These are phyloP conservation scores for Pseudopyricularia cyperi DNA, from an alignment of 2,329 filamentous ascomycete genomes.

Conservation along the genomic window DNA sequence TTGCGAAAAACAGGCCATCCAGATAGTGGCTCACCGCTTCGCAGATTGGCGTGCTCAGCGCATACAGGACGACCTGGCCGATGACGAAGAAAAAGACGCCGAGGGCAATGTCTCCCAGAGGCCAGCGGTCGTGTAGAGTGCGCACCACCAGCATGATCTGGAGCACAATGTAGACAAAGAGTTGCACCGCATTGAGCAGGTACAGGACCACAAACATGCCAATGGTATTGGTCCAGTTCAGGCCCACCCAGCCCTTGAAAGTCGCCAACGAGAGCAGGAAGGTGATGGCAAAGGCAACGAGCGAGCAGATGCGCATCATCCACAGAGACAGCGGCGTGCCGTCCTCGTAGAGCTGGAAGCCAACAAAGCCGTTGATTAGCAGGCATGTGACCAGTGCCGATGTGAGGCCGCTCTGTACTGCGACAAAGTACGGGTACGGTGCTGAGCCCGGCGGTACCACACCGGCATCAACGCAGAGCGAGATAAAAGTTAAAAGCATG, in stretches of 20 bases:
- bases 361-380: conserved; percentile 94
- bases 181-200: conserved; percentile 74
- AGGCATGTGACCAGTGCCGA: conserved; percentile 82
- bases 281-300: conserved; percentile 72
- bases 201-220: conserved; percentile 89
- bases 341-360: conserved; percentile 96
- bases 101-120: conserved; percentile 80
- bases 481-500: conserved; percentile 77
- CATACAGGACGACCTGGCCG: conserved; percentile 87
- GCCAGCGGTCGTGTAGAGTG: conserved; percentile 92
- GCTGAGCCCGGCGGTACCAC: conserved; percentile 73
- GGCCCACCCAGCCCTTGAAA: conserved; percentile 81
- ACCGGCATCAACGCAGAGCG: conserved; percentile 82
- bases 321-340: conserved; percentile 88
- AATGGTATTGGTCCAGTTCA: conserved; percentile 73
- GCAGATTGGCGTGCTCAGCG: conserved; percentile 77
- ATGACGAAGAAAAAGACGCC: conserved; percentile 83
- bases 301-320: conserved; percentile 70
- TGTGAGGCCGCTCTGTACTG: conserved; percentile 70
- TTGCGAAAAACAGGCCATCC: conserved; percentile 88
- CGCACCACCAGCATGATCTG: conserved; percentile 80
- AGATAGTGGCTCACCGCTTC: conserved; percentile 77
- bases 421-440: conserved; percentile 83
- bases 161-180: conserved; percentile 75
- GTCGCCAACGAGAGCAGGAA: conserved; percentile 83